Conservation (phyloP, 805 yeast genomes). For the Priceomyces carsonii region DNA sequence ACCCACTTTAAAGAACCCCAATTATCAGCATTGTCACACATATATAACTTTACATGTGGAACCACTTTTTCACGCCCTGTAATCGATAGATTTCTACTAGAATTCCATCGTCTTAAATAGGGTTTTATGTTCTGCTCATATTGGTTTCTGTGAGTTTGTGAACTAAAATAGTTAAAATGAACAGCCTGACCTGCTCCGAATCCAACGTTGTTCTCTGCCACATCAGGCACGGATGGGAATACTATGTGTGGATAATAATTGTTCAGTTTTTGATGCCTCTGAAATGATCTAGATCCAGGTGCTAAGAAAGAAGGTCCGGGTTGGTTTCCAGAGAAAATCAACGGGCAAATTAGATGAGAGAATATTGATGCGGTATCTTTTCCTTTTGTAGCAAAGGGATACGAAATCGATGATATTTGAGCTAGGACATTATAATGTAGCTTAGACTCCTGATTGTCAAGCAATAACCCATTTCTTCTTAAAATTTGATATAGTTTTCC, state of each 20-base stretch:
- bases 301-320: conserved; percentile 18
- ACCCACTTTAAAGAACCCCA: conserved; percentile 63
- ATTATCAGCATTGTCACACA: conserved; percentile 52
- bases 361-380: conserved; percentile 40
- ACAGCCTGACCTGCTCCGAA: conserved; percentile 50
- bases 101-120: conserved; percentile 48
- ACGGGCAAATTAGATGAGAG: conserved; percentile 49
- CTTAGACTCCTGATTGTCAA: conserved; percentile 11
- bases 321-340: conserved; percentile 32
- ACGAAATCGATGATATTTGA: conserved; percentile 52
- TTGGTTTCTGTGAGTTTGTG: conserved; percentile 31
- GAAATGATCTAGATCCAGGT: conserved; percentile 25
- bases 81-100: conserved; percentile 7
- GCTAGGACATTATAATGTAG: conserved; percentile 34
- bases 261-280: conserved; percentile 20
- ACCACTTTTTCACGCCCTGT: conserved; percentile 43
- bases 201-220: conserved; percentile 45
- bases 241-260: conserved; percentile 38
- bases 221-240: conserved; percentile 45
- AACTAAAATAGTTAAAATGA: conserved; percentile 41
- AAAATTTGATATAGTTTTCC: conserved; percentile 47
- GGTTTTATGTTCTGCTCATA: conserved; percentile 41
- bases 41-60: conserved; percentile 71
- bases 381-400: conserved; percentile 33
- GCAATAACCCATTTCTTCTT: conserved; percentile 30